Percentiles rank a stretch among this genome's conserved stretches.
Evolutionary conservation across 140 eudicot species (phyloP).

Genomic region (Erigeron philadelphicus): DNA sequence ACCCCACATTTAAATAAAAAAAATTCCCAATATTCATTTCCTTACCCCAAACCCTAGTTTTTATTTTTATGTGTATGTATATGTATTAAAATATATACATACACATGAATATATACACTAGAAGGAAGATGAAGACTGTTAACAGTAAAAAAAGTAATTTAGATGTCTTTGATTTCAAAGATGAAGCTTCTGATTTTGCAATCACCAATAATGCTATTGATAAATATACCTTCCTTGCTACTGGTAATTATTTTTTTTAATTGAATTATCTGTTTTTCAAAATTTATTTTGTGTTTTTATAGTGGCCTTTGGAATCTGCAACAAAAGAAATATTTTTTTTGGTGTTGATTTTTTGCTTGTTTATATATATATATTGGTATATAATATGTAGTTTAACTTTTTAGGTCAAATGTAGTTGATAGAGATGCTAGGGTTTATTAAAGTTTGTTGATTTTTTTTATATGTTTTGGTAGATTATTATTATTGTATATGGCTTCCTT

Average conservation of each 20-base stretch:
- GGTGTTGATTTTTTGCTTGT: not conserved
- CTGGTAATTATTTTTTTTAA: constrained; percentile 15
- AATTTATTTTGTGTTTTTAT: no score
- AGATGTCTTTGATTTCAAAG: constrained; percentile 49
- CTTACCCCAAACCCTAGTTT: constrained; percentile 18
- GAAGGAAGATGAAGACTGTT: constrained; percentile 31
- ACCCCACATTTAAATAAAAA: not conserved
- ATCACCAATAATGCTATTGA: constrained; percentile 25
- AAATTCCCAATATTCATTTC: constrained; percentile 8
- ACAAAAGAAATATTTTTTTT: no score
- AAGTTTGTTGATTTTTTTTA: not conserved
- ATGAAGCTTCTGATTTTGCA: constrained; percentile 19
- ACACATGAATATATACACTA: constrained; percentile 1
- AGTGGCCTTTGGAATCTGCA: no score
- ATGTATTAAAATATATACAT: no score
- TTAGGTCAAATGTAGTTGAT: not conserved
- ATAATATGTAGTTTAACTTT: not conserved
- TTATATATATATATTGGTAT: not conserved
- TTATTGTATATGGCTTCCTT: not conserved
- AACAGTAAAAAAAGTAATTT: constrained; percentile 7
- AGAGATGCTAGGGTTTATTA: no score
- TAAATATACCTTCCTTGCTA: constrained; percentile 33
- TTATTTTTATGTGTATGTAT: no score
- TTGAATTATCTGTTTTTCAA: not conserved
- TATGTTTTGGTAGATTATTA: not conserved